Conservation (phyloP, 2,329 filamentous ascomycete species). For the Phoma sp. region DNA sequence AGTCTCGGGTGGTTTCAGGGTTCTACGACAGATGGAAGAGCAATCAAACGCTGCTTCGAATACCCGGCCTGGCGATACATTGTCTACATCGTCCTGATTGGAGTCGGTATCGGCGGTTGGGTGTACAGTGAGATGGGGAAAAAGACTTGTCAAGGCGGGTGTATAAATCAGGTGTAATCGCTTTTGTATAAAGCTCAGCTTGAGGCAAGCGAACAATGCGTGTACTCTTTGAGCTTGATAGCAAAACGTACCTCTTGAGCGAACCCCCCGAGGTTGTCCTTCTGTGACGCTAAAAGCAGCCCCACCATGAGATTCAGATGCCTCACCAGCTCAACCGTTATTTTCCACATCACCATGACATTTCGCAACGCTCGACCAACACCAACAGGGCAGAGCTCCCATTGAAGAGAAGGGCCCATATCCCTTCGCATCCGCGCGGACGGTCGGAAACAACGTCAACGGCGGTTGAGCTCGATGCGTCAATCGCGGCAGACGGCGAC, state of each 20-base stretch:
- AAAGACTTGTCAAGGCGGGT: not conserved
- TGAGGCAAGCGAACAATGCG: not conserved
- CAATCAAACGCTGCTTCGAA: not conserved
- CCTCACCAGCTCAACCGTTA: not conserved
- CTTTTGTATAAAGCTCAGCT: not conserved
- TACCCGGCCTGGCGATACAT: constrained; percentile 8
- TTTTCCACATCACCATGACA: not conserved
- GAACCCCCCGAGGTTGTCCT: not conserved
- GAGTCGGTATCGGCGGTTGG: not conserved
- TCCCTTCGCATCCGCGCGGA: constrained; percentile 4
- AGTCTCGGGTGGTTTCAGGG: not conserved
- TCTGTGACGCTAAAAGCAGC: constrained; percentile 1
- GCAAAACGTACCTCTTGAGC: not conserved
- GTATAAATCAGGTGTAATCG: not conserved
- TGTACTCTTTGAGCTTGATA: not conserved
- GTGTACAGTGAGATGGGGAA: not conserved
- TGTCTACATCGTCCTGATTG: not conserved
- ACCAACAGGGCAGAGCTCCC: not conserved
- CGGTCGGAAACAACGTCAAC: not conserved
- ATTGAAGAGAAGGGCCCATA: not conserved
- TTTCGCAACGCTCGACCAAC: not conserved
- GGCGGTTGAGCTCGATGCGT: constrained; percentile 1
- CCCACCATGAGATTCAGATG: not conserved
- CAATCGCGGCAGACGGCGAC: constrained; percentile 1
- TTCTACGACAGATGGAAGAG: not conserved